Evolutionary conservation across 2,329 filamentous ascomycete genomes (phyloP).

Genomic region (Monilinia aucupariae): DNA sequence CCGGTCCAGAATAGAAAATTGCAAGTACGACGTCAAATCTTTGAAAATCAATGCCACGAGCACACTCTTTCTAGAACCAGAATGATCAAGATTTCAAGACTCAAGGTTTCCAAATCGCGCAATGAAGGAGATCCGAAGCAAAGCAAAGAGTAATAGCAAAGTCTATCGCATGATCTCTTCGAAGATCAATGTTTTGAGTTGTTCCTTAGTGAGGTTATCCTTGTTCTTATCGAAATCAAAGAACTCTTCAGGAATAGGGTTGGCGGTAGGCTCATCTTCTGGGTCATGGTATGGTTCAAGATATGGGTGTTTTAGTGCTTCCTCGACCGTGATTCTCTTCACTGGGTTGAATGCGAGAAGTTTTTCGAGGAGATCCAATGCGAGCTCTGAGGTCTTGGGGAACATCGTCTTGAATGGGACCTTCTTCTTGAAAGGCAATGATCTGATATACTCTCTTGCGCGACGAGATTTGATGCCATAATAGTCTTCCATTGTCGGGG

Average conservation of each 20-base stretch:
- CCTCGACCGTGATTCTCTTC: slow-evolving; percentile 97
- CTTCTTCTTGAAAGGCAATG: slow-evolving; percentile 99
- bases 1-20: slow-evolving; percentile 7
- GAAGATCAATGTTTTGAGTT: slow-evolving; percentile 95
- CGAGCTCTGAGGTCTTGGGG: slow-evolving; percentile 97
- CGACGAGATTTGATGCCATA: slow-evolving; percentile 99
- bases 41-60: not conserved
- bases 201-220: slow-evolving; percentile 96
- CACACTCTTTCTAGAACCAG: slow-evolving; percentile 1
- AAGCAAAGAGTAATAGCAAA: not conserved
- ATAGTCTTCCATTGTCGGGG: slow-evolving; percentile 99
- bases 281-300: slow-evolving; percentile 98
- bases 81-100: slow-evolving; percentile 10
- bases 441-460: slow-evolving; percentile 95
- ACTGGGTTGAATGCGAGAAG: slow-evolving; percentile 96
- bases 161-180: slow-evolving; percentile 70
- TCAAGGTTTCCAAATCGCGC: not conserved
- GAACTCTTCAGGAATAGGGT: slow-evolving; percentile 96
- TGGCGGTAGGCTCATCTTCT: slow-evolving; percentile 93
- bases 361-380: slow-evolving; percentile 90
- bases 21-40: slow-evolving; percentile 8
- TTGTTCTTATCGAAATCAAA: slow-evolving; percentile 99
- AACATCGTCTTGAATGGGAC: slow-evolving; percentile 96
- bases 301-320: slow-evolving; percentile 95
- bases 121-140: slow-evolving; percentile 7